Conservation (phyloP, 2,329 filamentous ascomycete genomes). For the Microcyclosporella mali region DNA sequence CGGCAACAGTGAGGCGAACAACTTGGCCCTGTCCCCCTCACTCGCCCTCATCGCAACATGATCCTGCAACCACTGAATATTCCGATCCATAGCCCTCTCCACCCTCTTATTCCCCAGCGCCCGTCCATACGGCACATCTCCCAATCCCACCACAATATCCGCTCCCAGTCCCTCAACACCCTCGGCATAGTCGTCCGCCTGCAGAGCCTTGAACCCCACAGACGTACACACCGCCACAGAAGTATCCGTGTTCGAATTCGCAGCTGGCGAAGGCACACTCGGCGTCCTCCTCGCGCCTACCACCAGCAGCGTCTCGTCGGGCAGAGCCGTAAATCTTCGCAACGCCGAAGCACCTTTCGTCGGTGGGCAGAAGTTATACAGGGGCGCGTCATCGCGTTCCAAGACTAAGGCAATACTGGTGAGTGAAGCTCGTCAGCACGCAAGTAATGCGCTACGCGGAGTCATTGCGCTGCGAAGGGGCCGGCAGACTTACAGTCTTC, state of each 20-base stretch:
- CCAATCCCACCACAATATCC: slow-evolving; percentile 73
- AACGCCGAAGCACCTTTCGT: slow-evolving; percentile 52
- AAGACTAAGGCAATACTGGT: slow-evolving; percentile 49
- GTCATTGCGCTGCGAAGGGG: background rate
- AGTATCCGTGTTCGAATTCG: slow-evolving; percentile 46
- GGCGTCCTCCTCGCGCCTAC: slow-evolving; percentile 73
- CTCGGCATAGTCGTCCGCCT: slow-evolving; percentile 61
- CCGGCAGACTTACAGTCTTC: slow-evolving; percentile 92
- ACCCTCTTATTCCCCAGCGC: slow-evolving; percentile 55
- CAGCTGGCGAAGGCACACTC: slow-evolving; percentile 63
- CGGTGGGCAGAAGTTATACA: slow-evolving; percentile 45
- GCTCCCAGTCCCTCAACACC: slow-evolving; percentile 62
- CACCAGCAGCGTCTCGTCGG: slow-evolving; percentile 59
- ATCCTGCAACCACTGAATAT: slow-evolving; percentile 71
- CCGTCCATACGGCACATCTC: slow-evolving; percentile 61
- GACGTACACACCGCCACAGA: slow-evolving; percentile 76
- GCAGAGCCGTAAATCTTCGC: slow-evolving; percentile 69
- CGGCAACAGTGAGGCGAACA: slow-evolving; percentile 64
- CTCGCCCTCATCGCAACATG: slow-evolving; percentile 44
- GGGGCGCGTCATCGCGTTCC: slow-evolving; percentile 51
- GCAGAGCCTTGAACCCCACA: slow-evolving; percentile 71
- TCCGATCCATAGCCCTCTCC: slow-evolving; percentile 78
- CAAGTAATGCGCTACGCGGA: slow-evolving; percentile 7
- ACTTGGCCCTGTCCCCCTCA: slow-evolving; percentile 38
- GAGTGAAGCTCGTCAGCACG: slow-evolving; percentile 36